phyloP scores from a whole-genome alignment of 2,329 filamentous ascomycete species.

The Phoma herbarum region DNA sequence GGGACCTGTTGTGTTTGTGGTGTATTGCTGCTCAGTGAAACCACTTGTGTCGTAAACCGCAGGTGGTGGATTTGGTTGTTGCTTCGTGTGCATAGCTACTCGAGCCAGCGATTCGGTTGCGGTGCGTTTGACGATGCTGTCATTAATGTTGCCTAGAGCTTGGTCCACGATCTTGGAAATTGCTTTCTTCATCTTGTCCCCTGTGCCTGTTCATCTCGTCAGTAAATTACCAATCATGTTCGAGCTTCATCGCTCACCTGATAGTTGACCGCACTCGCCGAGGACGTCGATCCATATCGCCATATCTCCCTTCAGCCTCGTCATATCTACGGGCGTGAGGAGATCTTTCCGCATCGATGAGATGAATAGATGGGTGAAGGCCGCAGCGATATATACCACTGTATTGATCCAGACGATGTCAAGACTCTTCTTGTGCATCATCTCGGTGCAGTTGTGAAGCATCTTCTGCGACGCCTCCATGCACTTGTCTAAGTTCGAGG shows the following conservation, averaged over 20 bases:
- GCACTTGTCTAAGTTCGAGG: slow-evolving; percentile 64
- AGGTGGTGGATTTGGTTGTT: slow-evolving; percentile 28
- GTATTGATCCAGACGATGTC: slow-evolving; percentile 82
- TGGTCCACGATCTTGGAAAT: slow-evolving; percentile 60
- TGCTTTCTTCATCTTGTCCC: slow-evolving; percentile 57
- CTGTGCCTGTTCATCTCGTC: slow-evolving; percentile 52
- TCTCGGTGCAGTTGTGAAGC: slow-evolving; percentile 65
- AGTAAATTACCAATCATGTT: not conserved
- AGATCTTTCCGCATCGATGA: slow-evolving; percentile 72
- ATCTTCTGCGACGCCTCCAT: slow-evolving; percentile 72
- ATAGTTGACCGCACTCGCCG: slow-evolving; percentile 69
- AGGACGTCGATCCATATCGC: slow-evolving; percentile 73
- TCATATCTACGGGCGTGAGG: slow-evolving; percentile 66
- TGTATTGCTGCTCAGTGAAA: slow-evolving; percentile 38
- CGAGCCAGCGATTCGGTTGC: slow-evolving; percentile 56
- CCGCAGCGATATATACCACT: slow-evolving; percentile 75
- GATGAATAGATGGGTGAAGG: slow-evolving; percentile 75
- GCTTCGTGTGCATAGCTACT: slow-evolving; percentile 45
- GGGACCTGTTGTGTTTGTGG: slow-evolving; percentile 24
- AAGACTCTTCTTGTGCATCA: slow-evolving; percentile 71
- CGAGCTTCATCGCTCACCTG: slow-evolving; percentile 62
- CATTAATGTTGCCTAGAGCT: slow-evolving; percentile 58
- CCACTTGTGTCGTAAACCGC: slow-evolving; percentile 36
- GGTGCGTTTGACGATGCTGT: slow-evolving; percentile 54
- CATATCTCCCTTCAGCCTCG: slow-evolving; percentile 72